Conservation (phyloP, 306 rosid species). For the Argentina anserina region DNA sequence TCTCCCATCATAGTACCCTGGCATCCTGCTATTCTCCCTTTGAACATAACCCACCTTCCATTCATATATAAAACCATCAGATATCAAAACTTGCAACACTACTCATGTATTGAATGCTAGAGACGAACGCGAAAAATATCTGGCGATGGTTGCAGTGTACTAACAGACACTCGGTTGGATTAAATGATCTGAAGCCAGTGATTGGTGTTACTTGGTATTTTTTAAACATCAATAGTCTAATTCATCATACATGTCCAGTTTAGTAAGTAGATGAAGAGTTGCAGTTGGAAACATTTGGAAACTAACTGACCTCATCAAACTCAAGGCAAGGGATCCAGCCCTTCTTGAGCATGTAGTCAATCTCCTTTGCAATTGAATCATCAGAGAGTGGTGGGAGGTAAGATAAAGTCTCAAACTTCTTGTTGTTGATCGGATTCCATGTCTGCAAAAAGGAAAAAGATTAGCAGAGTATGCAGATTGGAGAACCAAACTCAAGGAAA, state of each 20-base stretch:
- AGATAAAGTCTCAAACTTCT: conserved; percentile 73
- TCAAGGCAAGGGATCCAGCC: conserved; percentile 88
- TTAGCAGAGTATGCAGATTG: conserved; percentile 5
- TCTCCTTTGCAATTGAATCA: conserved; percentile 64
- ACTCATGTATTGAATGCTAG: not conserved
- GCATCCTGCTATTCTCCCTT: conserved; percentile 57
- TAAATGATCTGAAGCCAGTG: not conserved
- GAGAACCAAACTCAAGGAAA: not conserved
- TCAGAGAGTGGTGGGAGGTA: conserved; percentile 70
- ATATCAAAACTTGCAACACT: not conserved
- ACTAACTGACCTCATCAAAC: conserved; percentile 57
- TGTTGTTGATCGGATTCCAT: conserved; percentile 78
- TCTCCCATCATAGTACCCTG: conserved; percentile 87
- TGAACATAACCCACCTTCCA: conserved; percentile 47
- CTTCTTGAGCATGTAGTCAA: conserved; percentile 68
- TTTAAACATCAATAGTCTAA: not conserved
- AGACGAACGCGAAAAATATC: not conserved
- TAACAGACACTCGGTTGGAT: not conserved
- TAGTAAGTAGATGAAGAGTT: not conserved
- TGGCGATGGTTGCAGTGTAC: not conserved
- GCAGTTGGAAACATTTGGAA: not conserved
- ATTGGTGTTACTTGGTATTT: not conserved
- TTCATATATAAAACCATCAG: not conserved
- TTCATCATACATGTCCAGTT: not conserved
- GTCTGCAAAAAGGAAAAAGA: conserved; percentile 36